Percentiles rank a stretch among this genome's conserved stretches.
Conservation (phyloP, 164 flowering plant species). For the Chloranthus sessilifolius region DNA sequence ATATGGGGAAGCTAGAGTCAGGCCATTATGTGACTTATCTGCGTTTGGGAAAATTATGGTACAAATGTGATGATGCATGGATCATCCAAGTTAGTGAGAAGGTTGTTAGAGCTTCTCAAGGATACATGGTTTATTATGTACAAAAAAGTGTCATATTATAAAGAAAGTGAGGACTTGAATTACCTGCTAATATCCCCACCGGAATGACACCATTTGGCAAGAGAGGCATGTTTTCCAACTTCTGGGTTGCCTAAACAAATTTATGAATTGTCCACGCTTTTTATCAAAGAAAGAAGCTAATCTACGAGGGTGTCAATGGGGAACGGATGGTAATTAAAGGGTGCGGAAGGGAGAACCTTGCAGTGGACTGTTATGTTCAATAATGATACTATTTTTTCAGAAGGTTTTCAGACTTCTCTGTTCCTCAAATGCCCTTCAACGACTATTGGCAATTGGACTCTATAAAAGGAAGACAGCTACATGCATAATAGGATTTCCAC, state of each 20-base stretch:
- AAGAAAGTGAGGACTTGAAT: conserved; percentile 41
- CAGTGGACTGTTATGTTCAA: too few relatives aligned
- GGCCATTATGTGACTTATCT: conserved; percentile 68
- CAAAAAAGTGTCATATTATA: conserved; percentile 36
- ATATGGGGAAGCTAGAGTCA: conserved; percentile 58
- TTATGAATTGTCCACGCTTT: background rate
- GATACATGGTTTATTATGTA: conserved; percentile 58
- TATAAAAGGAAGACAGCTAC: too few relatives aligned
- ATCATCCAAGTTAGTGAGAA: conserved; percentile 52
- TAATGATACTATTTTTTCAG: background rate
- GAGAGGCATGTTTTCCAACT: conserved; percentile 36
- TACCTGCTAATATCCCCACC: conserved; percentile 36
- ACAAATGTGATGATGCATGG: conserved; percentile 79
- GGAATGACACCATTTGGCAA: background rate
- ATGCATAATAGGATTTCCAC: too few relatives aligned
- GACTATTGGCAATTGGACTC: too few relatives aligned
- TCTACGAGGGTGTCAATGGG: too few relatives aligned
- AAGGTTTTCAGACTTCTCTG: background rate
- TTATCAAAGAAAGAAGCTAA: background rate
- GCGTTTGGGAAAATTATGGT: conserved; percentile 51
- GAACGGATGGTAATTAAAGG: background rate
- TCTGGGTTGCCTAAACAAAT: conserved; percentile 17
- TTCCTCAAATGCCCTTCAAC: too few relatives aligned
- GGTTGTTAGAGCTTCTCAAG: conserved; percentile 51
- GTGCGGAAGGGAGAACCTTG: background rate